Evolutionary conservation across 345 rosid genomes (phyloP).

Genomic region (Raphanus raphanistrum): DNA sequence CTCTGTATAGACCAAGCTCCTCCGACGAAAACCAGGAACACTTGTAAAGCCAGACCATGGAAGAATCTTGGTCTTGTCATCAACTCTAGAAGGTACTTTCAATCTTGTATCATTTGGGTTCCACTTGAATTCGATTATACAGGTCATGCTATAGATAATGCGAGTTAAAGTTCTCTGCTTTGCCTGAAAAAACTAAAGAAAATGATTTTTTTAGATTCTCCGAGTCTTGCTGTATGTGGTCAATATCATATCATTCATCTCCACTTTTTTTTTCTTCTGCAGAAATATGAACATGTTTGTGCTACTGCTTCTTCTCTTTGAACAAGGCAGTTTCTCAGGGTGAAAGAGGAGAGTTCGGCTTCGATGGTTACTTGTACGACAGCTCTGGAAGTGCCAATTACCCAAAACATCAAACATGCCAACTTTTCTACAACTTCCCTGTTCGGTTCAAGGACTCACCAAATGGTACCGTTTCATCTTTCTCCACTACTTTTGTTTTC

Average conservation of each 20-base stretch:
- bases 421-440: no score
- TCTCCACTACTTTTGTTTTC: no score
- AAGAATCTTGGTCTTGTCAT: conserved; percentile 44
- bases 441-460: no score
- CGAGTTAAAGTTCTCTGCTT: conserved; percentile 15
- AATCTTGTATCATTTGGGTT: neutral
- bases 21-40: conserved; percentile 45
- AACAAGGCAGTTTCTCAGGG: neutral
- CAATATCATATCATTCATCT: no score
- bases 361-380: neutral
- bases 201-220: neutral
- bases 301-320: neutral
- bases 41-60: conserved; percentile 44
- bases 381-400: neutral
- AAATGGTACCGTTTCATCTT: no score
- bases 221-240: no score
- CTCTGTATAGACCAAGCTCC: conserved; percentile 46
- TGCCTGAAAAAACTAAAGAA: neutral
- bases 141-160: neutral
- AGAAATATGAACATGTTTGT: neutral
- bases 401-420: no score
- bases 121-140: neutral
- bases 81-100: conserved; percentile 43
- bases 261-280: neutral
- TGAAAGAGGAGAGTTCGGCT: neutral